Base-by-base conservation (phyloP, 805 yeast species). In the Priceomyces fermenticarens region DNA sequence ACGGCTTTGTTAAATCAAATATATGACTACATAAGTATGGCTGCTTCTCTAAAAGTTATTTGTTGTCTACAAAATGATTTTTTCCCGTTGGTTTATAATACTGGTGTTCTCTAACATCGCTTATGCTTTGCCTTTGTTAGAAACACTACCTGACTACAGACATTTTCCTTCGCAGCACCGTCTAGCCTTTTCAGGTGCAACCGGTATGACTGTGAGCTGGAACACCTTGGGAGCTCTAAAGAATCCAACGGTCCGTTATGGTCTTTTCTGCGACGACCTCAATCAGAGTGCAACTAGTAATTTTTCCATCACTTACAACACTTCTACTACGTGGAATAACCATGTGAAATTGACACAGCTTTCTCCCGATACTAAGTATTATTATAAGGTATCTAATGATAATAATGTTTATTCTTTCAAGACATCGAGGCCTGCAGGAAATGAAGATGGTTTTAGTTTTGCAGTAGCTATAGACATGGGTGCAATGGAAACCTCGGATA, bases 401-500 rank as follows among this genome's bases (percentile, higher is more conserved):
- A 28, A 13, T n/a, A 32, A 35, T 3, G 39, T 44, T 8, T 44
- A 44, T 32, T 27, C 30, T 17, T 46, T 46, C 40, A 41, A 40
- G n/a, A 44, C 50, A 7, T 47, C 50, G n/a, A 41, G 36, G 30
- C 33, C 30, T 17, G 40, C 46, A 9, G 50, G 50, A 2, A 30
- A 38, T 5, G 10, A 23, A 9, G 48, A 46, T 3, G 47, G 41
- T 26, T 46, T 44, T 34, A 27, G 35, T 2, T 46, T 46, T 30
- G 45, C 46, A 8, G 46, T 45, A 11, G 48, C 44, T 10, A 34
- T 44, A 12, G 50, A 46, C 31, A 38, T 46, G 48, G 50, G 50
- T 3, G 44, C 48, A 13, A 44, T 46, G 47, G 50, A 6, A 35
- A 31, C 10, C 42, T 44, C 11, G 50, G 50, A 14, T 40, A 44